phyloP scores from a whole-genome alignment of 169 alveolate species.

The Amoebophrya sp. region DNA sequence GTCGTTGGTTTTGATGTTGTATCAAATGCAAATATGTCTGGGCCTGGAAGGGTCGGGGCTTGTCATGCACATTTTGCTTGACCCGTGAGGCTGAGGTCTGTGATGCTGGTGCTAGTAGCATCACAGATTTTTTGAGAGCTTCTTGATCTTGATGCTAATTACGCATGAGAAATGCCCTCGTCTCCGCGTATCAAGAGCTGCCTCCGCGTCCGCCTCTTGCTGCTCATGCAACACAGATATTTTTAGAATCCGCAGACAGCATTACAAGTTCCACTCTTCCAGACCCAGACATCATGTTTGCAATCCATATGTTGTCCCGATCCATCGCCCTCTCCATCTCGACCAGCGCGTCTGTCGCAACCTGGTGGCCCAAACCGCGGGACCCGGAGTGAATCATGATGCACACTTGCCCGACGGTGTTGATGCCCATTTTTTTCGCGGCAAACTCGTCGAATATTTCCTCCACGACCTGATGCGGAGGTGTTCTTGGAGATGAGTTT shows the following conservation, averaged over 20 bases:
- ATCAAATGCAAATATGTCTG: too few species aligned
- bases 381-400: constrained; percentile 80
- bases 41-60: too few species aligned
- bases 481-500: neutral
- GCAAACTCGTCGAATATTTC: constrained; percentile 68
- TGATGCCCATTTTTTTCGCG: constrained; percentile 76
- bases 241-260: too few species aligned
- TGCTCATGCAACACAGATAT: too few species aligned
- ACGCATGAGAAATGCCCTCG: too few species aligned
- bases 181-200: neutral
- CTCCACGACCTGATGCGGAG: constrained; percentile 63
- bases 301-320: constrained; percentile 42
- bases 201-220: constrained; percentile 24
- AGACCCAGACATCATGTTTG: too few species aligned
- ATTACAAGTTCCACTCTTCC: too few species aligned
- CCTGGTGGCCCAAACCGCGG: constrained; percentile 81
- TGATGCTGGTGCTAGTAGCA: too few species aligned
- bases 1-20: constrained; percentile 59
- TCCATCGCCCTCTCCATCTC: constrained; percentile 66
- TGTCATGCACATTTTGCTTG: too few species aligned
- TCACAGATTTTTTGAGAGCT: too few species aligned
- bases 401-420: constrained; percentile 62
- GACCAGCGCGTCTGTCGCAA: constrained; percentile 72
- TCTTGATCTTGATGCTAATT: too few species aligned
- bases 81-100: too few species aligned